Conservation (phyloP, 2,329 filamentous ascomycete species). For the Trichoderma aggressivum region DNA sequence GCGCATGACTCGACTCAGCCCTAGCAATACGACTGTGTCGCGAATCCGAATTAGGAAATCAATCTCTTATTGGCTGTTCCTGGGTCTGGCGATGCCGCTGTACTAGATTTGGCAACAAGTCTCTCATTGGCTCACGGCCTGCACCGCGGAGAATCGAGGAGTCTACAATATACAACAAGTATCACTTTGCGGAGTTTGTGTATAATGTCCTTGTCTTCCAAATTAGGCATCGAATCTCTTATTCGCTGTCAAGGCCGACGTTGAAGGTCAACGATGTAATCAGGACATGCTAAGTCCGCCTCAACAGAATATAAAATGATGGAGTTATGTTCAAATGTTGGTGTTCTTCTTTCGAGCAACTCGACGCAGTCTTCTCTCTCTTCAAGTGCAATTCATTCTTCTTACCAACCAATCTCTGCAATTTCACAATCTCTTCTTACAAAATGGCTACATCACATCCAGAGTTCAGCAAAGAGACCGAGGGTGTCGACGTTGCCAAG, state of each 20-base stretch:
- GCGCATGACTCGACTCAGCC: not conserved
- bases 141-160: not conserved
- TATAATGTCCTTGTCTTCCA: not conserved
- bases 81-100: not conserved
- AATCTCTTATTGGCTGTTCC: not conserved
- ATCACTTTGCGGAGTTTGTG: not conserved
- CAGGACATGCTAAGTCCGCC: not conserved
- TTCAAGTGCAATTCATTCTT: not conserved
- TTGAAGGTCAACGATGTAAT: not conserved
- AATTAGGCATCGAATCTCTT: not conserved
- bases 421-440: not conserved
- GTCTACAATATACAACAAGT: not conserved
- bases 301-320: not conserved
- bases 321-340: not conserved
- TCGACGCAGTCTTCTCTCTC: not conserved
- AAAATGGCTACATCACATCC: not conserved
- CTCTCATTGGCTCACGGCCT: not conserved
- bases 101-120: not conserved
- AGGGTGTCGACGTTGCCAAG: not conserved
- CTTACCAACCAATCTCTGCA: fast-evolving
- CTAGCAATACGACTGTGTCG: not conserved
- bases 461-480: not conserved
- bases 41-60: not conserved
- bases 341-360: not conserved
- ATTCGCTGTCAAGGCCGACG: not conserved